phyloP scores from a whole-genome alignment of 1,284 basidiomycete genomes.

The Phlebopus sp. region DNA sequence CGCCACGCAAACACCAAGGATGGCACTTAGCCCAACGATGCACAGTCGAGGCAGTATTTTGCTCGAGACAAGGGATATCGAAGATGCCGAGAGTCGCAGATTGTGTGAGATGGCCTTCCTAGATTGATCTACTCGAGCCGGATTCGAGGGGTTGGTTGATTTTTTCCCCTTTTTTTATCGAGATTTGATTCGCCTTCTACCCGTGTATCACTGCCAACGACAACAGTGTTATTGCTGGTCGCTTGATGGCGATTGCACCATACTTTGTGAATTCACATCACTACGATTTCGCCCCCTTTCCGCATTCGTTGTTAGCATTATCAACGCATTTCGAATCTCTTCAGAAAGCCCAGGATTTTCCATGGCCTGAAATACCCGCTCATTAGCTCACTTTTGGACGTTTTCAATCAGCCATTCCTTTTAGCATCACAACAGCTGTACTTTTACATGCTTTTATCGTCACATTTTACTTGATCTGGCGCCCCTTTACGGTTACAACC shows the following conservation, averaged over 20 bases:
- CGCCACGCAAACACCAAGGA: slow-evolving; percentile 24
- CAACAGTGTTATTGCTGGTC: slow-evolving; percentile 5
- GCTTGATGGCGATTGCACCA: neutral
- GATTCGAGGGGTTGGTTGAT: slow-evolving; percentile 5
- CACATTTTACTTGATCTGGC: neutral
- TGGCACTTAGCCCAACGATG: slow-evolving; percentile 54
- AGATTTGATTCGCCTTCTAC: neutral
- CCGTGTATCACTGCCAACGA: slow-evolving; percentile 5
- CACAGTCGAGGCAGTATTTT: slow-evolving; percentile 56
- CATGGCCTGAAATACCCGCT: slow-evolving; percentile 13
- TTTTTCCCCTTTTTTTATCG: neutral
- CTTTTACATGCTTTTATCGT: neutral
- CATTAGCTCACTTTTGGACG: slow-evolving; percentile 15
- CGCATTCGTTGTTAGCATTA: neutral
- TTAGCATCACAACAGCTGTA: slow-evolving; percentile 3
- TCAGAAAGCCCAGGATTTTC: slow-evolving; percentile 6
- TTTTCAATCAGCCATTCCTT: neutral
- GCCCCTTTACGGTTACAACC: neutral
- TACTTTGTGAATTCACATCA: neutral
- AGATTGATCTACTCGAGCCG: slow-evolving; percentile 31
- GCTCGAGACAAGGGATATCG: slow-evolving; percentile 47
- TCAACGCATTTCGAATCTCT: slow-evolving; percentile 5
- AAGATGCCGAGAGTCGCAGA: slow-evolving; percentile 63
- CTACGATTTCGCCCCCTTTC: neutral
- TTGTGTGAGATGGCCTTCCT: slow-evolving; percentile 70